Evolutionary conservation across 2,329 filamentous ascomycete genomes (phyloP).

Genomic region (Penicillium sp.): DNA sequence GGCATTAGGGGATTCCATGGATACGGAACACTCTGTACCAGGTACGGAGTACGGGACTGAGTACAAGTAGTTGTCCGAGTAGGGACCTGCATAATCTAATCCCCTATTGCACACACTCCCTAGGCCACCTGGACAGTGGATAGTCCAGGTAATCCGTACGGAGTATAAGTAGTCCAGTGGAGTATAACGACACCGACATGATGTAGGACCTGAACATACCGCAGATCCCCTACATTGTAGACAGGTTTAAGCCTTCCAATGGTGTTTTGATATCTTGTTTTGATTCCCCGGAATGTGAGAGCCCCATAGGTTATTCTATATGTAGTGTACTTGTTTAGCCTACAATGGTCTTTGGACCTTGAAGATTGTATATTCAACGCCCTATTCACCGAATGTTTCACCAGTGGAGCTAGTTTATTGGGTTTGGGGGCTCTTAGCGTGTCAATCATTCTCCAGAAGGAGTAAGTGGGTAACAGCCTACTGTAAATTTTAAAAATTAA

Average conservation of each 20-base stretch:
- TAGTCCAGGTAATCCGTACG: neutral
- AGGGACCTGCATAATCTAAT: neutral
- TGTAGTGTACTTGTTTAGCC: neutral
- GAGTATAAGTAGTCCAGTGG: neutral
- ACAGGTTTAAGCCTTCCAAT: constrained; percentile 1
- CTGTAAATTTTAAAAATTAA: constrained; percentile 8
- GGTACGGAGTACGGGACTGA: too few species aligned
- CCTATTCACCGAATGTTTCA: constrained; percentile 18
- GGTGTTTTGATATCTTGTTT: constrained; percentile 1
- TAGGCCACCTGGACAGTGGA: neutral
- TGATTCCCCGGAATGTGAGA: constrained; percentile 19
- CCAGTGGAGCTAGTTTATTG: constrained; percentile 19
- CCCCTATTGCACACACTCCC: neutral
- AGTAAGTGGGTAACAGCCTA: constrained; percentile 7
- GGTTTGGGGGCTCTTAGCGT: constrained; percentile 13
- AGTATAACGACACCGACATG: neutral
- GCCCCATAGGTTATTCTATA: neutral
- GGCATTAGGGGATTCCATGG: neutral
- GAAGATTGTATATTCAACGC: neutral
- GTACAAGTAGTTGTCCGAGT: too few species aligned
- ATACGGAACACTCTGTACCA: too few species aligned
- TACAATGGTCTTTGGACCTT: neutral
- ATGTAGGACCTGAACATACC: neutral
- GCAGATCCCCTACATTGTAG: neutral
- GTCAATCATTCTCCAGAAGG: constrained; percentile 6